Evolutionary conservation across 306 rosid species (phyloP).

Genomic region (Sophora flavescens): DNA sequence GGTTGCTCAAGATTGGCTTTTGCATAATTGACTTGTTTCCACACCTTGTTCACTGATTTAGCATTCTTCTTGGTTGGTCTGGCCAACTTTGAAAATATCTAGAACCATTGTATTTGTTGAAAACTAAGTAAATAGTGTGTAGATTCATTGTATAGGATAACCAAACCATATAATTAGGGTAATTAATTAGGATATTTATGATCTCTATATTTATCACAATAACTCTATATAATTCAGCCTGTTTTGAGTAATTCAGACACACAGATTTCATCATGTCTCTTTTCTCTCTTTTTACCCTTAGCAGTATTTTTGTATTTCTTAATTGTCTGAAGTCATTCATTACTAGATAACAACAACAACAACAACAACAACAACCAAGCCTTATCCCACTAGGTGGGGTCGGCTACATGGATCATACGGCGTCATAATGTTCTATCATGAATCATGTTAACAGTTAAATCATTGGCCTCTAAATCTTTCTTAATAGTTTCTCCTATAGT

Average conservation of each 20-base stretch:
- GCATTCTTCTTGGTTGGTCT: background rate
- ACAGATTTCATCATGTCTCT: too few relatives aligned
- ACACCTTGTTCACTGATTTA: slow-evolving; percentile 25
- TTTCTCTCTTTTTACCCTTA: too few relatives aligned
- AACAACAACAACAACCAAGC: too few relatives aligned
- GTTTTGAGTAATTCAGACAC: too few relatives aligned
- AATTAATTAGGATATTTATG: background rate
- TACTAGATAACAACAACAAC: too few relatives aligned
- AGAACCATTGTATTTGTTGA: background rate
- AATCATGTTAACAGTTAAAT: too few relatives aligned
- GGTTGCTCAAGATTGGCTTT: slow-evolving; percentile 27
- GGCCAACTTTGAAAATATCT: slow-evolving; percentile 13
- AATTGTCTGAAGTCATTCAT: background rate
- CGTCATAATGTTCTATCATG: too few relatives aligned
- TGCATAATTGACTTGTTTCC: slow-evolving; percentile 26
- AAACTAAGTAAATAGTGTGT: background rate
- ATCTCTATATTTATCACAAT: too few relatives aligned
- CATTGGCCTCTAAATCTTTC: too few relatives aligned
- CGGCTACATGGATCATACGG: too few relatives aligned
- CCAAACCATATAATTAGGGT: background rate
- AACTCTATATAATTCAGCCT: background rate
- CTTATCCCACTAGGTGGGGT: too few relatives aligned
- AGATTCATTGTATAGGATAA: background rate
- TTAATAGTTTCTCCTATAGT: too few relatives aligned
- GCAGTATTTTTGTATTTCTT: background rate